These are phyloP conservation scores for Alternaria incomplexa DNA, from an alignment of 2,329 filamentous ascomycete species.

Conservation along the genomic window DNA sequence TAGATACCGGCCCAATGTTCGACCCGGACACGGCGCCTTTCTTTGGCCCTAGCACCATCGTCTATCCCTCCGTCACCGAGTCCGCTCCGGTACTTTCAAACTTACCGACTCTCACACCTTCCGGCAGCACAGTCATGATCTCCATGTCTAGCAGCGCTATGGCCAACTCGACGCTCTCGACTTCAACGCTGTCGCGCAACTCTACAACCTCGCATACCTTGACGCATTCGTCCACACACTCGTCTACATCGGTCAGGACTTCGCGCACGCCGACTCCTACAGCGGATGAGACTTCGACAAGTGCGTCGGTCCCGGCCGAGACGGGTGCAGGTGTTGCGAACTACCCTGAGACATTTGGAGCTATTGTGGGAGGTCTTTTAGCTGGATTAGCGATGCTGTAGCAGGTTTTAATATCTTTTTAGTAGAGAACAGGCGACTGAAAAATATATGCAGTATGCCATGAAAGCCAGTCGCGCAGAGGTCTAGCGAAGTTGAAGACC, in stretches of 20 bases:
- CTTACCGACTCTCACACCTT: conserved; percentile 10
- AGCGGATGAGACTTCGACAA: conserved; percentile 11
- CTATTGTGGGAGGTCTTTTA: conserved; percentile 26
- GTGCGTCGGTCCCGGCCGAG: conserved; percentile 15
- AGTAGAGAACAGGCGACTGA: background rate
- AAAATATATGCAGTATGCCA: background rate
- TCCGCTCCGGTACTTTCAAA: conserved; percentile 8
- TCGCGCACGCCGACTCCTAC: conserved; percentile 11
- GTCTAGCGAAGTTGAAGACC: background rate
- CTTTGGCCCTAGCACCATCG: conserved; percentile 24
- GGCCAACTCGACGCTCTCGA: conserved; percentile 10
- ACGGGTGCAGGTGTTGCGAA: conserved; percentile 26
- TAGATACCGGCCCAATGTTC: conserved; percentile 27
- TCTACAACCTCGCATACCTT: conserved; percentile 4
- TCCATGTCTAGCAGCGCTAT: conserved; percentile 1
- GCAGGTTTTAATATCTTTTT: background rate
- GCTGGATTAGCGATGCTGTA: conserved; percentile 28
- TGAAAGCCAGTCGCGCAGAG: background rate
- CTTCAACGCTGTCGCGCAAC: background rate
- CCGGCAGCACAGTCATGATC: conserved; percentile 4
- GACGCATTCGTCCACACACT: background rate
- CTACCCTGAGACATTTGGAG: conserved; percentile 21
- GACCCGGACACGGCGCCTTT: conserved; percentile 22
- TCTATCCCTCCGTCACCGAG: conserved; percentile 21
- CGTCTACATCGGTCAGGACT: conserved; percentile 3